Evolutionary conservation across 164 flowering plant species (phyloP), one percentile per base, ranked within the genome.

Genomic region (Hamamelis virginiana): DNA sequence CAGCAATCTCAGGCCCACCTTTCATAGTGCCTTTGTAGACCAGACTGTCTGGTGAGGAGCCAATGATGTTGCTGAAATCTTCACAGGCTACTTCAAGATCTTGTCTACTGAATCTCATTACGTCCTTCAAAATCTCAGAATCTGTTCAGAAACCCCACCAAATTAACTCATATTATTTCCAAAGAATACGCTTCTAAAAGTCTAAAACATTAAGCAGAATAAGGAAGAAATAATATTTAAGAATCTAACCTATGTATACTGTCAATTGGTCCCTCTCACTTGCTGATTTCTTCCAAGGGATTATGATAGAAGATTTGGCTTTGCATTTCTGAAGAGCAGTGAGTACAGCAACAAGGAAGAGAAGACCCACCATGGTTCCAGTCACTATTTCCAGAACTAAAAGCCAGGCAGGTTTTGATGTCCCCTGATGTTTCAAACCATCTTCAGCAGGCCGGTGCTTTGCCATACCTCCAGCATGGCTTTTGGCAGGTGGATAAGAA

Each of bases 51-150:
- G 92, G 85, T n/a, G 97, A 95, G 55, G 96, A 86, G 69, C 94
- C 98, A 72, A 95, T 95, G 14, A 95, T 92, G 78, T 95, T 95
- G 83, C 98, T 92, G 75, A 95, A 95, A 78, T 95, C 98, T 84
- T 95, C 98, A 75, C 98, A 95, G 2, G 98, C 97, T 45, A 91
- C 88, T 85, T 95, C 98, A 66, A 95, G 97, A 53, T 91, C 98
- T 75, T 91, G 92, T 70, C 98, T 81, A 73, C 76, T 84, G 78
- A 82, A 89, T 69, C 76, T 82, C 52, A 16, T 13, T 4, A 95
- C 89, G 73, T 88, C 88, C 76, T 85, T 91, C 80, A 92, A 74
- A 75, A 86, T 68, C 71, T 88, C 97, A 6, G 95, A 65, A 76
- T 92, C 98, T 92, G 83, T 56, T 71, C 0, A 55, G 6, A 74